These are phyloP conservation scores for Entomophthora muscae DNA, from an alignment of 371 early-diverging fungal species.

Conservation along the genomic window DNA sequence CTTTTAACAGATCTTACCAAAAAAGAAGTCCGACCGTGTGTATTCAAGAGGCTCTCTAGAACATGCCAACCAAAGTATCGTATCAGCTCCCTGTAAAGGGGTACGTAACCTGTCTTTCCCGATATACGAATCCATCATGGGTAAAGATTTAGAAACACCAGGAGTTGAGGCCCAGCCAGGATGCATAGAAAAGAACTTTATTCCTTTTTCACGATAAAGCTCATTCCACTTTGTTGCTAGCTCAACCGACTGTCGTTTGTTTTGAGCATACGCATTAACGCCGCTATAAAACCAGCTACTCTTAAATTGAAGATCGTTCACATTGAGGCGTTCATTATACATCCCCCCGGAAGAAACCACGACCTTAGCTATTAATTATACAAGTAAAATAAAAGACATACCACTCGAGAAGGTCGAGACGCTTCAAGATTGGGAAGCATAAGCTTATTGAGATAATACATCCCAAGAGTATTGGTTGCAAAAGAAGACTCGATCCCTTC, in stretches of 20 bases:
- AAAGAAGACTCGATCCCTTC: conserved; percentile 9
- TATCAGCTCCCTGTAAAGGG: conserved; percentile 8
- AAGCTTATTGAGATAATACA: conserved; percentile 7
- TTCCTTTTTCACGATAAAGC: neutral
- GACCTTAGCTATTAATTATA: neutral
- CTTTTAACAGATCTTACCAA: no score
- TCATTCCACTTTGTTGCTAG: neutral
- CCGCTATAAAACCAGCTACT: conserved; percentile 3
- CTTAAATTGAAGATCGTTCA: conserved; percentile 4
- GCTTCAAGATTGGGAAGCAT: conserved; percentile 5
- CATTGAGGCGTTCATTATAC: conserved; percentile 6
- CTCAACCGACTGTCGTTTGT: conserved; percentile 10
- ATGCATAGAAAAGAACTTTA: conserved; percentile 10
- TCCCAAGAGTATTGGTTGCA: conserved; percentile 6
- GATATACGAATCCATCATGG: neutral
- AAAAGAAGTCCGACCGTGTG: conserved; percentile 7
- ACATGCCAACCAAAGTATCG: conserved; percentile 10
- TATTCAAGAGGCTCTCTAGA: neutral
- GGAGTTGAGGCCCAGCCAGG: conserved; percentile 10
- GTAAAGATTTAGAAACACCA: neutral
- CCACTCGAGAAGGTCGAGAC: neutral
- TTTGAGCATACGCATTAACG: conserved; percentile 6
- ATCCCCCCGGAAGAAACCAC: conserved; percentile 11
- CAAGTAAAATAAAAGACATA: neutral
- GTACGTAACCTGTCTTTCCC: conserved; percentile 4